A percentile compares a stretch with the other conserved stretches of the same genome.
phyloP scores from a whole-genome alignment of 192 early-diverging fungal species.

The Backusella macrospora region DNA sequence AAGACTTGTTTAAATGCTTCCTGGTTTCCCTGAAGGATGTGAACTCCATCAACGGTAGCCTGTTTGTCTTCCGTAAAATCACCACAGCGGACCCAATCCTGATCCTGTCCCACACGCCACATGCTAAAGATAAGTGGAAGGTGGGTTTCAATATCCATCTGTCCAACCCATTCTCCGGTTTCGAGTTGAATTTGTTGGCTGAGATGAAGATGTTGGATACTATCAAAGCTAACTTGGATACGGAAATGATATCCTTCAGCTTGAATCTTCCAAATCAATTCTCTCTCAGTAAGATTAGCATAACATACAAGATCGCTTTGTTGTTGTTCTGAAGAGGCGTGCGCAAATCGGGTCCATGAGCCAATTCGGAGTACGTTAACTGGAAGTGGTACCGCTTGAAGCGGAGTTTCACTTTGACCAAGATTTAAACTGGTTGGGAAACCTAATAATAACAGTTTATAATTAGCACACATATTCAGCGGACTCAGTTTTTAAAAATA shows the following conservation, averaged over 20 bases:
- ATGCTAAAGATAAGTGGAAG: constrained; percentile 28
- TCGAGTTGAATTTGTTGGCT: constrained; percentile 28
- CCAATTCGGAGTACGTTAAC: constrained; percentile 30
- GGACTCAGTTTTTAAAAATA: neutral
- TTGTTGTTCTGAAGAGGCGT: neutral
- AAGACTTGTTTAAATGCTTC: constrained; percentile 30
- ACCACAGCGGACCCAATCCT: constrained; percentile 59
- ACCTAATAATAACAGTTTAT: constrained; percentile 2
- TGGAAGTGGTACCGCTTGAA: constrained; percentile 22
- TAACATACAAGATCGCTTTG: constrained; percentile 19
- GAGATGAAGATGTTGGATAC: constrained; percentile 44
- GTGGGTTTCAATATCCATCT: constrained; percentile 22
- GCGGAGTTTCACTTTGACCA: constrained; percentile 1
- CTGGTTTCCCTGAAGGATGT: constrained; percentile 51
- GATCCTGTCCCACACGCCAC: constrained; percentile 44
- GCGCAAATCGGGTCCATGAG: constrained; percentile 33
- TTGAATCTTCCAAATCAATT: constrained; percentile 31
- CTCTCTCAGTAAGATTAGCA: neutral
- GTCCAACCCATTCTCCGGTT: constrained; percentile 24
- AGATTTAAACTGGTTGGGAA: neutral
- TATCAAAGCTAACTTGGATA: constrained; percentile 56
- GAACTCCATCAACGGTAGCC: constrained; percentile 48
- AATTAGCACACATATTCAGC: constrained; percentile 6
- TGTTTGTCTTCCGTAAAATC: constrained; percentile 67
- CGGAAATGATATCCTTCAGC: constrained; percentile 57